Evolutionary conservation across 1,284 basidiomycete species (phyloP), one percentile per base, ranked within the genome.

Genomic region (Cutaneotrichosporon sp.): DNA sequence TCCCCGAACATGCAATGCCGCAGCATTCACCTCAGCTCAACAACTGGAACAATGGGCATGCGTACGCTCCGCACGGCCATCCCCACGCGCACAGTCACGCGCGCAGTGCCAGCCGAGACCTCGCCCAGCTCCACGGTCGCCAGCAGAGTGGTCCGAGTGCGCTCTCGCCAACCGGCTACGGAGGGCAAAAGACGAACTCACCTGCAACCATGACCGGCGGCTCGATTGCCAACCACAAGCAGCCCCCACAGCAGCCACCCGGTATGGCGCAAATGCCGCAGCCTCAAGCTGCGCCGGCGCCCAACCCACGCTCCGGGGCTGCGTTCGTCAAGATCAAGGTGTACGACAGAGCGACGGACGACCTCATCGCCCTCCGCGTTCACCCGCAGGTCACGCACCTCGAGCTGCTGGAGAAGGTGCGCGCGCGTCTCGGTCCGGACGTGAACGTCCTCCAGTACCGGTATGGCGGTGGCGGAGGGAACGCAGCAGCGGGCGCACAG

Each of bases 261-360:
- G n/a, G 5, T 34, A 37, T 10, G 53, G 52, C 22, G 50, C 29
- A 31, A n/a, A 53, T 32, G 27, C 60, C 14, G n/a, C 32, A 32
- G 10, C 44, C 54, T 37, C 38, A 49, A 26, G 47, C 53, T 31
- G n/a, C 27, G 4, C 37, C 27, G 5, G 33, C 46, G 3, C 25
- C 35, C 16, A 33, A 24, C 20, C 20, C 51, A 20, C 51, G 51
- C 24, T 9, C 42, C 22, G 33, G 26, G 29, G 24, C 46, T 87
- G 63, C 88, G 32, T 94, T 92, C 75, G 82, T 97, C 63, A 97
- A 97, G 78, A 96, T 99, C 77, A 99, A 99, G 78, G 90, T 99
- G 50, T 96, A 94, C 68, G 87, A 96, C 72, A 81, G 87, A 27
- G 80, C 86, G 55, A 86, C 90, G 24, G 90, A 97, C 70, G 94